Evolutionary conservation across 2,329 filamentous ascomycete species (phyloP).

Genomic region (Cercospora zeina): DNA sequence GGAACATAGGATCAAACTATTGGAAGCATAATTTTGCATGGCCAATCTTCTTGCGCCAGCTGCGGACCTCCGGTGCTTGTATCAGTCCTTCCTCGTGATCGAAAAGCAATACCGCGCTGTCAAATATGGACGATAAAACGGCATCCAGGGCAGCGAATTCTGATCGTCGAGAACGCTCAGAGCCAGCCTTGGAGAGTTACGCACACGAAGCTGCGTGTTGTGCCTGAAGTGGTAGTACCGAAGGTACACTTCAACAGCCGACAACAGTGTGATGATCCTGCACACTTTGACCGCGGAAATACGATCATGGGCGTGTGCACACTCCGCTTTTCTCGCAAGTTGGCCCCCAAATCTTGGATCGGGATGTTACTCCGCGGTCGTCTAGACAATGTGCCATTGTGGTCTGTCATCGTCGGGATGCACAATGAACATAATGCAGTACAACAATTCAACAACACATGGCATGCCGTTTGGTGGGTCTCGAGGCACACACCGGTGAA

Average conservation of each 20-base stretch:
- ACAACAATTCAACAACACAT: constrained; percentile 1
- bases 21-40: background rate
- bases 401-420: background rate
- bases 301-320: background rate
- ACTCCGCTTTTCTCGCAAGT: background rate
- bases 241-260: background rate
- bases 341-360: background rate
- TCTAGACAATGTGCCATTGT: background rate
- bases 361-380: constrained; percentile 2
- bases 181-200: background rate
- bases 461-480: background rate
- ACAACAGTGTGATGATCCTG: constrained; percentile 1
- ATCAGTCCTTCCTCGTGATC: background rate
- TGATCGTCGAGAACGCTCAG: background rate
- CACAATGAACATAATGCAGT: background rate
- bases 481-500: background rate
- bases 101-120: background rate
- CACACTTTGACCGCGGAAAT: background rate
- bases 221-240: background rate
- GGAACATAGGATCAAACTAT: background rate
- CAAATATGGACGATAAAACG: background rate
- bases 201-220: background rate
- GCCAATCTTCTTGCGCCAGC: background rate
- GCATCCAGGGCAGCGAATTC: background rate
- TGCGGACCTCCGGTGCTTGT: background rate